Evolutionary conservation across 805 yeast genomes (phyloP), one percentile per base, ranked within the genome.

Genomic region (Saccharomycopsis synnaedendra): DNA sequence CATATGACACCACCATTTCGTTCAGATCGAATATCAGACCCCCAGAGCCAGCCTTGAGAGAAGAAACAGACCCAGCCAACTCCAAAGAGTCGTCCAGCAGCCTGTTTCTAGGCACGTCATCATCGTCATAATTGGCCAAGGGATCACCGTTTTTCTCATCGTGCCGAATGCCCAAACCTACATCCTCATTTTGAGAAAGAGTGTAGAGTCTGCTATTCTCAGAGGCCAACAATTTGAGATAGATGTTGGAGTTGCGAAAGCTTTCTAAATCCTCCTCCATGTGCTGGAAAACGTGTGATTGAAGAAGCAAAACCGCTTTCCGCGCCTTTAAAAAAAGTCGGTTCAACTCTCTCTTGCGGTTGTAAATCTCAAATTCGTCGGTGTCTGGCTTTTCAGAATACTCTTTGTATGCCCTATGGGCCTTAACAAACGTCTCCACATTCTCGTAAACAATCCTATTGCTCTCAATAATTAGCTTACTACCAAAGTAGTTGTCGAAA

Each of bases 181-280:
- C 5, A 28, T 28, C 37, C 28, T 34, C n/a, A 19, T 32, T 28
- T 28, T 6, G 8, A 34, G 36, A 34, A 34, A n/a, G n/a, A n/a
- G 36, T 34, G n/a, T 9, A 34, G 8, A 38, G 28, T 32, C 45
- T 8, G 39, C 37, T 40, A 31, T 42, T 45, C 33, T 51, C 54
- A 65, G 70, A 8, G 71, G 67, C 5, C 8, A 82, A 56, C 52
- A 76, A 65, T 49, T 76, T 71, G 44, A 76, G 55, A 56, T 77
- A 82, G 0, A 69, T 56, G 41, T 72, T 77, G 0, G 89, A 81
- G 34, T 64, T 65, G 55, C 77, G 77, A 60, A 85, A 87, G 5
- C 69, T 74, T n/a, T 68, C 69, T 53, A 77, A 74, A 52, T 80
- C 80, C 0, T 67, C 63, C 5, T 65, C 64, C 70, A 88, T 68